Base-by-base conservation (phyloP, 768 basidiomycete species). In the Tylopilus plumbeoviolaceoides region DNA sequence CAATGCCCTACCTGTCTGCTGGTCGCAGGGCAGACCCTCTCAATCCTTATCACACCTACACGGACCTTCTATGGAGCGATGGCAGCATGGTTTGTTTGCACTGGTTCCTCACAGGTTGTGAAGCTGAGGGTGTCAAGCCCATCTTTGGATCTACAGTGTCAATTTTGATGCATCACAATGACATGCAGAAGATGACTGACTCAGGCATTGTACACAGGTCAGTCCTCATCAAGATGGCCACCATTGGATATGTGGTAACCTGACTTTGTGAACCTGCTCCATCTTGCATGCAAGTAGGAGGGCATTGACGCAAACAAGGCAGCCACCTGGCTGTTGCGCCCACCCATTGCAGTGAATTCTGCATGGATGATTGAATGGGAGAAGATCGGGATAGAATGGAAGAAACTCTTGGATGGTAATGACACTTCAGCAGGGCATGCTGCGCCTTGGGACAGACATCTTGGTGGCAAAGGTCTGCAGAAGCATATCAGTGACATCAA, bases 111-210 rank as follows among this genome's bases (percentile, higher is more conserved):
- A 95, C 92, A 1, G 93, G 93, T 0, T 73, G 91, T 36, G 93
- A 95, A 65, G 83, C 78, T 3, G 84, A 85, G 14, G 91, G 92
- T 1, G 80, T 91, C 15, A 94, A 91, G 62, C 92, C 92, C n/a
- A 81, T 95, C 0, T 89, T 84, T 58, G 92, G 92, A 8, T 70
- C 95, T 9, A 95, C 93, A 27, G 83, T 91, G 90, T 93, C 65
- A 57, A 87, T 23, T 79, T 7, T 20, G 28, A 20, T 21, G 23
- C 31, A 3, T 17, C 6, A 12, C 38, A 15, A 7, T 10, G 7
- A 7, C 23, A 30, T 30, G 7, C 28, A 30, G 28, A 23, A 5
- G 23, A 5, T 8, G 28, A 30, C 8, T 30, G 10, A 10, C 7
- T 30, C 7, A 30, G 7, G 28, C 10, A 30, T 30, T 30, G 14